Evolutionary conservation across 176 grass and related monocot genomes (phyloP), one percentile per base, ranked within the genome.

Genomic region (Lolium rigidum): DNA sequence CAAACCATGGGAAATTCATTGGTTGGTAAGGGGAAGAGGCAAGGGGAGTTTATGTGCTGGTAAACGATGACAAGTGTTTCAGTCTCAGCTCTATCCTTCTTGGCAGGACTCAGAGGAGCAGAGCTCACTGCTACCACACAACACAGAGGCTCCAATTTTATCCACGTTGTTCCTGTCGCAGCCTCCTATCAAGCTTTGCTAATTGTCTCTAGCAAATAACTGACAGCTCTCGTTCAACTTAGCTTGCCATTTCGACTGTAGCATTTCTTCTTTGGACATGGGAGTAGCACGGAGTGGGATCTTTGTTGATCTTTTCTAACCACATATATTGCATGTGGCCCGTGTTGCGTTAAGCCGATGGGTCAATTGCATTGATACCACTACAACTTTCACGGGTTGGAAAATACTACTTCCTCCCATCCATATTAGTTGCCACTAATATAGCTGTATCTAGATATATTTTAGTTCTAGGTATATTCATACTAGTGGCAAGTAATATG

Each of bases 111-210:
- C 48, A 31, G 68, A 44, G 41, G 51, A 41, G 66, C 31, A 35
- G 20, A 51, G 68, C 74, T 80, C 82, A 70, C 62, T 66, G 26
- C 63, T 69, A 80, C 91, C 91, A 90, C 91, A 90, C 85, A 88
- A 12, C 72, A 37, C 20, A n/a, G 6, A 25, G 35, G 72, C 54
- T 78, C 50, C 60, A 46, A 25, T 78, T 78, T 65, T 84, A 77
- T 84, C 87, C 84, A 80, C 76, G 51, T 54, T 41, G 74, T 63
- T 55, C 37, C 71, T 62, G 62, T 87, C 76, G 3, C 18, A 57
- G 51, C 52, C 72, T 76, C 22, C 56, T 83, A 1, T 61, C 61
- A 77, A 26, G 48, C 25, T 76, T 77, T 52, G 66, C 44, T 43
- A 47, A 10, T 58, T 70, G 74, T 79, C 84, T 46, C 37, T 44